Percentiles rank a stretch among this genome's conserved stretches.
Conservation (phyloP, 2,329 filamentous ascomycete species). For the Colletotrichum salicis region DNA sequence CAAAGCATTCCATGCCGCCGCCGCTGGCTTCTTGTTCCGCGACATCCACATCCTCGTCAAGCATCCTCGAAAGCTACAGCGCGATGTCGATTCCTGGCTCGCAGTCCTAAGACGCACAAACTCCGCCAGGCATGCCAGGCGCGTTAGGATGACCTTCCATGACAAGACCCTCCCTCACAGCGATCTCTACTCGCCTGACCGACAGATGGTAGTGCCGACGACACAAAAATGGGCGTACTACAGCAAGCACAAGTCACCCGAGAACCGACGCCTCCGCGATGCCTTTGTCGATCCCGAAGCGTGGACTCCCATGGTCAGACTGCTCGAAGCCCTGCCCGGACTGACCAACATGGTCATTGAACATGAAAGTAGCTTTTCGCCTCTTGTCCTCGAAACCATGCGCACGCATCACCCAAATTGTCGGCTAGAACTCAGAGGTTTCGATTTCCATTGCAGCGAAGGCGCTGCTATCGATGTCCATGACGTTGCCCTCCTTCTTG, state of each 20-base stretch:
- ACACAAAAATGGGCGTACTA: not conserved
- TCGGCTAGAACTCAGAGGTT: not conserved
- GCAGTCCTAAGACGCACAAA: not conserved
- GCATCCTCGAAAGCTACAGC: not conserved
- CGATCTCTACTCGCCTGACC: slow-evolving; percentile 6
- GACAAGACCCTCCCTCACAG: slow-evolving; percentile 8
- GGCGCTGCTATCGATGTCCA: not conserved
- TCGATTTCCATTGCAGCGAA: not conserved
- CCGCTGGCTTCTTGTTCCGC: slow-evolving; percentile 3
- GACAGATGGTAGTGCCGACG: not conserved
- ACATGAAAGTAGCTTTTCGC: slow-evolving; percentile 5
- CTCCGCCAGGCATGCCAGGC: slow-evolving; percentile 3
- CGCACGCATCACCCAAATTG: not conserved
- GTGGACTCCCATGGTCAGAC: slow-evolving; percentile 5
- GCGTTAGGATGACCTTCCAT: not conserved
- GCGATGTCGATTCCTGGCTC: slow-evolving; percentile 8
- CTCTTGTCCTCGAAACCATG: slow-evolving; percentile 1
- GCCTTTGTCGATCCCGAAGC: not conserved
- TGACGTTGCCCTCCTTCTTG: not conserved
- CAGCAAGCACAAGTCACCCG: not conserved
- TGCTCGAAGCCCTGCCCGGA: not conserved
- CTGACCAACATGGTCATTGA: slow-evolving; percentile 1
- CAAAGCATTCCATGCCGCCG: not conserved
- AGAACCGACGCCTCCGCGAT: slow-evolving; percentile 8
- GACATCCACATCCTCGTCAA: slow-evolving; percentile 1